Evolutionary conservation across 176 grass and related monocot species (phyloP), one percentile per base, ranked within the genome.

Genomic region (Ananas comosus): DNA sequence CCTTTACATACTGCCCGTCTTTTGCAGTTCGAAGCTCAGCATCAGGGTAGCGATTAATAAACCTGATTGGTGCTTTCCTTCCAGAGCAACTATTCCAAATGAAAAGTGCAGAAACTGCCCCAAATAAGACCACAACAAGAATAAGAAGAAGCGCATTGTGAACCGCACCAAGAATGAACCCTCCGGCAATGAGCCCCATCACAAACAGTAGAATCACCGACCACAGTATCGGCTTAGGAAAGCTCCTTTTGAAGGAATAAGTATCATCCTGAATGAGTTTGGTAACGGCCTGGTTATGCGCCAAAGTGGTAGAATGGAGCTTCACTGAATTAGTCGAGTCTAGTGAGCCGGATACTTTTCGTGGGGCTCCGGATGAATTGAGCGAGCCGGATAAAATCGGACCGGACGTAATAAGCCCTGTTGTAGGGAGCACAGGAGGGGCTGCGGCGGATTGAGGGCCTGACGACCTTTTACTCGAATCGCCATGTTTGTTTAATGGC

Each of bases 401-500:
- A 29, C 86, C 89, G 0, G 89, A 92, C 14, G 94, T 97, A 63
- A 99, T 93, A 10, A 99, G 68, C 65, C 94, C 94, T 19, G 94
- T 99, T 24, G 86, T 71, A 23, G 82, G 94, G 14, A 99, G 82
- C 48, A 94, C 54, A 78, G 89, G 85, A 67, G 85, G 69, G 49
- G 85, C 74, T 52, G 89, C 94, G 63, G 84, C 87, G 72, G 94
- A 93, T 51, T 92, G 87, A 61, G 90, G 87, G 17, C 94, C 94
- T 70, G 94, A 99, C 1, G 80, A 72, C 28, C 75, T 81, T 79
- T 88, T 99, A 53, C 50, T 64, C 10, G 88, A 80, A 67, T 96
- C 92, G 69, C 85, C 88, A 67, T 96, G 88, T 74, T 83, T 99
- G 80, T 87, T 92, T 61, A 93, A 82, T 10, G 94, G 94, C 50